Evolutionary conservation across 2,329 filamentous ascomycete species (phyloP).

Genomic region (Monosporascus sp.): DNA sequence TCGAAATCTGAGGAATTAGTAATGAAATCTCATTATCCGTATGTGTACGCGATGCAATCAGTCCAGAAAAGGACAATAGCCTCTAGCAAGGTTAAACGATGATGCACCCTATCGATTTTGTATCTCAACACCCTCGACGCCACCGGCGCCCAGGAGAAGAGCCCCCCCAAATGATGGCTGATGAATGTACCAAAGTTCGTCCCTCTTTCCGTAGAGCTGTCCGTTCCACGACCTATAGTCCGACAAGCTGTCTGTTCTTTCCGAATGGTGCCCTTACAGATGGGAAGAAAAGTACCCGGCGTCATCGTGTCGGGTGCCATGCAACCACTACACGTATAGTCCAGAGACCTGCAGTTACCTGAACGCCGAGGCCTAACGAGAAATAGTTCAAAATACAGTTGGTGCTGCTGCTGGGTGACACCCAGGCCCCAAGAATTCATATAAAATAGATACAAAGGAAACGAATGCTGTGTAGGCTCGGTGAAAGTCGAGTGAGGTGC

Average conservation of each 20-base stretch:
- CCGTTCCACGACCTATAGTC: not conserved
- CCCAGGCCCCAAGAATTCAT: constrained; percentile 6
- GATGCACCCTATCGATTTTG: not conserved
- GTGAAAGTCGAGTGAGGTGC: too few relatives aligned
- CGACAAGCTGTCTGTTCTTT: not conserved
- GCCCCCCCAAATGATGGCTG: not conserved
- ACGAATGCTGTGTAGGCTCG: constrained; percentile 6
- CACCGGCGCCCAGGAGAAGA: not conserved
- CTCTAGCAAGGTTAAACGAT: not conserved
- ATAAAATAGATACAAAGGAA: constrained; percentile 24
- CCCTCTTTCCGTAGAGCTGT: not conserved
- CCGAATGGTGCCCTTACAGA: not conserved
- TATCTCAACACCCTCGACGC: not conserved
- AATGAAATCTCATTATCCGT: not conserved
- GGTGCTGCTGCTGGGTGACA: not conserved
- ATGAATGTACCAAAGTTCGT: not conserved
- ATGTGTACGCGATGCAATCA: not conserved
- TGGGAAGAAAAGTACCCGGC: not conserved
- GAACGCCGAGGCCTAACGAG: constrained; percentile 11
- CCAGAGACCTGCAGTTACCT: constrained; percentile 10
- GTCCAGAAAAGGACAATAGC: not conserved
- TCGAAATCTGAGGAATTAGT: not conserved
- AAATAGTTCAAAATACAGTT: not conserved
- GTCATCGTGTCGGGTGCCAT: constrained; percentile 3
- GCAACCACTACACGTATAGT: not conserved